Evolutionary conservation across 306 rosid species (phyloP).

Genomic region (Dryas alaskensis): DNA sequence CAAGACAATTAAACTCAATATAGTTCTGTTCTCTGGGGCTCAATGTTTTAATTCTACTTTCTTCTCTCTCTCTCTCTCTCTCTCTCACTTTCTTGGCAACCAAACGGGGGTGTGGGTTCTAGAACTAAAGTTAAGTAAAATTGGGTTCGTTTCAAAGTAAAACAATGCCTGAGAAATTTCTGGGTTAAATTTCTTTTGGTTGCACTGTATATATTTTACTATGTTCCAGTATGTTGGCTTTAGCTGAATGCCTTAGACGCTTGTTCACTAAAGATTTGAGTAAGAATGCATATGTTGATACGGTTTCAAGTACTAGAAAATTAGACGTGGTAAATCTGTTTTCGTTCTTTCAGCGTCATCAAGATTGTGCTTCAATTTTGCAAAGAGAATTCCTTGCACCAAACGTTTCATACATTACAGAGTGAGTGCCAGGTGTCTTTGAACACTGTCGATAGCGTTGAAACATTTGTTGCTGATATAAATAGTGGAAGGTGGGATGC

Average conservation of each 20-base stretch:
- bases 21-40: neutral
- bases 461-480: constrained; percentile 86
- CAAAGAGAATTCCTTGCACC: constrained; percentile 92
- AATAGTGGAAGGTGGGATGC: constrained; percentile 98
- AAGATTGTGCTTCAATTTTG: constrained; percentile 98
- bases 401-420: constrained; percentile 85
- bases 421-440: constrained; percentile 95
- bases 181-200: neutral
- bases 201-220: neutral
- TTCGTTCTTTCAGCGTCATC: constrained; percentile 61
- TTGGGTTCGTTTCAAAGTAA: neutral
- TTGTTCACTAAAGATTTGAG: too few relatives aligned
- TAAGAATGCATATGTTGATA: too few relatives aligned
- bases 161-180: neutral
- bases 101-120: neutral
- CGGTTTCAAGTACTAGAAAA: too few relatives aligned
- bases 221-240: too few relatives aligned
- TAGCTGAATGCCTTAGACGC: too few relatives aligned
- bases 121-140: neutral
- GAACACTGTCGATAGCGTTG: constrained; percentile 95
- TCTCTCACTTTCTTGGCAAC: neutral
- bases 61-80: neutral
- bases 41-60: neutral
- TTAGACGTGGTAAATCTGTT: neutral
- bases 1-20: neutral